Evolutionary conservation across 495 filamentous ascomycete species (phyloP), one percentile per base, ranked within the genome.

Genomic region (Usnea hakonensis): DNA sequence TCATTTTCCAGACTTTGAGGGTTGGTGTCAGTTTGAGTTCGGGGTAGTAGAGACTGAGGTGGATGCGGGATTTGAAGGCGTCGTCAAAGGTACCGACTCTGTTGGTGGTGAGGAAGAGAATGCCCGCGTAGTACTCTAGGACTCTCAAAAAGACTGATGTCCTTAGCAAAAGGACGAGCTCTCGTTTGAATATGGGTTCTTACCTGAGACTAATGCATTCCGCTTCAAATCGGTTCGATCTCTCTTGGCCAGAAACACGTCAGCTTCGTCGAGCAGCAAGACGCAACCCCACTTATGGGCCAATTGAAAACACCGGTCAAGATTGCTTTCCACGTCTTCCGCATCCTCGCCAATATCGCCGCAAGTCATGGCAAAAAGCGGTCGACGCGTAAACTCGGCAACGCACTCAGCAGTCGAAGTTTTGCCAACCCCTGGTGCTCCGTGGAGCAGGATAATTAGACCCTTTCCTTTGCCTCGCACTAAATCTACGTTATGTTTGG

Each of bases 61-160:
- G 78, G 40, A 81, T 73, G 46, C 79, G 75, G 9, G 77, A 79
- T 60, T 74, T 72, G 62, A 83, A 78, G 3, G 78, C 78, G 60
- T 75, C 69, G 66, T 82, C 79, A 33, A 82, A 73, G 8, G 57
- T 66, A 30, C 73, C 73, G 14, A 76, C 67, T 21, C 62, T 60
- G 67, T 83, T 85, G 1, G 80, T 82, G 0, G 82, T 85, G 5
- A 85, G 68, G 60, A 84, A 80, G 0, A 84, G 72, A 33, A 85
- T 81, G 13, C 83, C 83, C 0, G 72, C 55, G 65, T 83, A 85
- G 65, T 80, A 84, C 57, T 85, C 81, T 0, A 85, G 69, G 0
- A 72, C 64, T 14, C 82, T 71, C 0, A 84, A 71, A 61, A 84
- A 83, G 28, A 81, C 76, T 46, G 67, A 64, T 71, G 33, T 44